Conservation (phyloP, 257 asterid species). For the Primulina eburnea region DNA sequence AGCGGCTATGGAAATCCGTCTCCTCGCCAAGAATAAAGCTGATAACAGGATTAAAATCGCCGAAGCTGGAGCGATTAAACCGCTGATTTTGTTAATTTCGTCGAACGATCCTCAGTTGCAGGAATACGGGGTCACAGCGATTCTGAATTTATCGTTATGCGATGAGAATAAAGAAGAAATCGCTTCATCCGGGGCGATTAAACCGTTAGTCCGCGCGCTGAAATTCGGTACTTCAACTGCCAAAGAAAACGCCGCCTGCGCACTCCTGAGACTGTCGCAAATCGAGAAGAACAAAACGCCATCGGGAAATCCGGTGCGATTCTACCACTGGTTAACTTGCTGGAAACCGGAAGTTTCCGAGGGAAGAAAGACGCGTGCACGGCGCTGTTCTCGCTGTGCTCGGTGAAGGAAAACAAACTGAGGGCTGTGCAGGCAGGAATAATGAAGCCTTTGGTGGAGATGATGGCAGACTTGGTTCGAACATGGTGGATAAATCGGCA, state of each 20-base stretch:
- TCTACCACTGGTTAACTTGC: conserved; percentile 65
- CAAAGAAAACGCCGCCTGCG: conserved; percentile 88
- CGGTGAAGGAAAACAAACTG: conserved; percentile 70
- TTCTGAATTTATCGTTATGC: conserved; percentile 76
- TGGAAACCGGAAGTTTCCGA: conserved; percentile 63
- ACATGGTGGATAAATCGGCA: conserved; percentile 93
- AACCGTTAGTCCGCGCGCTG: conserved; percentile 66
- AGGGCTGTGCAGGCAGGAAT: conserved; percentile 85
- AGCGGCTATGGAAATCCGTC: conserved; percentile 77
- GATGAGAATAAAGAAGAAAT: conserved; percentile 79
- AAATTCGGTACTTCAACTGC: conserved; percentile 64
- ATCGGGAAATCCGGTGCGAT: conserved; percentile 87
- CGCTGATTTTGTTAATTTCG: conserved; percentile 59
- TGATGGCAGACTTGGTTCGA: conserved; percentile 91
- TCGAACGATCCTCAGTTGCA: conserved; percentile 73
- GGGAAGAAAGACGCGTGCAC: conserved; percentile 93
- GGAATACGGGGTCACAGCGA: conserved; percentile 88
- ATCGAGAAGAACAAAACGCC: conserved; percentile 57
- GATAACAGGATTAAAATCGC: conserved; percentile 85
- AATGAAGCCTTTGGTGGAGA: conserved; percentile 87
- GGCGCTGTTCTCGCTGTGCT: conserved; percentile 78
- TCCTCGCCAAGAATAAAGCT: conserved; percentile 78
- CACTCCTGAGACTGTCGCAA: conserved; percentile 74
- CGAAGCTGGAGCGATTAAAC: conserved; percentile 75
- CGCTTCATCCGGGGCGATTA: conserved; percentile 76